phyloP scores from a whole-genome alignment of 2,329 filamentous ascomycete species.

The Neocucurbitaria cava region DNA sequence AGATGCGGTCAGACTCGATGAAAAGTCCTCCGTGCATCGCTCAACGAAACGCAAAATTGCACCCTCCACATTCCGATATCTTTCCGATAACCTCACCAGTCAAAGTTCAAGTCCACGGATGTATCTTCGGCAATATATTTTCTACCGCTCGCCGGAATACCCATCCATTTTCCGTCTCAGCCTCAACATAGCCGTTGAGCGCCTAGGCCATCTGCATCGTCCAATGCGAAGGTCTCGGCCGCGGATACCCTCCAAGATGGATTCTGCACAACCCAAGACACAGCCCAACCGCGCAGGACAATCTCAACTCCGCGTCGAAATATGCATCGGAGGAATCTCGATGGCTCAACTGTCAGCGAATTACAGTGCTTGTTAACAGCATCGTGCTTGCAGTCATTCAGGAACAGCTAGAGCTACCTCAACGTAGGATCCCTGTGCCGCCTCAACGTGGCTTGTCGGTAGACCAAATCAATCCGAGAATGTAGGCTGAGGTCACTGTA shows the following conservation, averaged over 20 bases:
- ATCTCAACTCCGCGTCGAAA: slow-evolving; percentile 2
- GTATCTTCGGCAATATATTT: not conserved
- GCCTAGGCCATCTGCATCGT: not conserved
- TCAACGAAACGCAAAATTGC: not conserved
- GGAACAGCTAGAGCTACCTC: not conserved
- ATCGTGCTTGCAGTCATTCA: slow-evolving; percentile 1
- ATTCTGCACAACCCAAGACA: not conserved
- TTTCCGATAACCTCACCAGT: not conserved
- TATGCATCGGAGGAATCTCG: not conserved
- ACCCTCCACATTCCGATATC: not conserved
- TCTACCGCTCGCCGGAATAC: not conserved
- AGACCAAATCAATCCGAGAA: slow-evolving; percentile 6
- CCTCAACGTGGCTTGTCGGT: not conserved
- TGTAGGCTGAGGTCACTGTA: slow-evolving; percentile 12
- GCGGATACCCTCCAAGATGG: slow-evolving; percentile 14
- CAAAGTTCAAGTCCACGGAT: not conserved
- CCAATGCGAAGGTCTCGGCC: slow-evolving; percentile 12
- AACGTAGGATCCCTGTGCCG: not conserved
- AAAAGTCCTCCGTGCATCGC: too few species aligned
- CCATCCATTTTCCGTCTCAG: not conserved
- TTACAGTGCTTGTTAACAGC: not conserved
- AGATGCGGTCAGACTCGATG: too few species aligned
- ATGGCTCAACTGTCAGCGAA: not conserved
- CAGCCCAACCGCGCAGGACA: slow-evolving; percentile 9
- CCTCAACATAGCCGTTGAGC: slow-evolving; percentile 3